These are phyloP conservation scores for Cucurbita maxima DNA, from an alignment of 306 rosid species.

Conservation along the genomic window DNA sequence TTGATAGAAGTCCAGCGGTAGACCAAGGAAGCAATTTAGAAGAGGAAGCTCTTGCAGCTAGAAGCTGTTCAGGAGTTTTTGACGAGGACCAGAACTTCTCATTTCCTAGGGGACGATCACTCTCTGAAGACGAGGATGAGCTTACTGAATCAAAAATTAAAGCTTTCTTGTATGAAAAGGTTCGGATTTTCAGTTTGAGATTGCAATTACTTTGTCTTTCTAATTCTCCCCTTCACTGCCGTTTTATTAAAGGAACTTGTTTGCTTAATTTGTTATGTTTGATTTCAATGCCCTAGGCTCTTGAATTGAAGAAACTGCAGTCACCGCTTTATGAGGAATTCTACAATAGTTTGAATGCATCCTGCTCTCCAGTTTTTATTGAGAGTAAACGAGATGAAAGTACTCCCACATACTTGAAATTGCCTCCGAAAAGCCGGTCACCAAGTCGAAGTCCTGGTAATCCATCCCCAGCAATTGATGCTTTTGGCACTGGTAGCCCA, in stretches of 20 bases:
- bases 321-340: conserved; percentile 92
- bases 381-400: conserved; percentile 45
- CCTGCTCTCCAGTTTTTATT: conserved; percentile 46
- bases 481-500: conserved; percentile 46
- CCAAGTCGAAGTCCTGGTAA: conserved; percentile 49
- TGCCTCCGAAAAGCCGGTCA: conserved; percentile 96
- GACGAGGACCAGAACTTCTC: conserved; percentile 46
- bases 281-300: conserved; percentile 43
- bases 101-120: conserved; percentile 48
- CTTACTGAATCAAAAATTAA: conserved; percentile 84
- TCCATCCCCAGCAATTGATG: conserved; percentile 48
- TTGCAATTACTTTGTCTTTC: not conserved
- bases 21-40: conserved; percentile 17
- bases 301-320: conserved; percentile 86
- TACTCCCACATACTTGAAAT: conserved; percentile 55
- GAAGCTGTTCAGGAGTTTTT: conserved; percentile 23
- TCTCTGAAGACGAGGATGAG: conserved; percentile 84
- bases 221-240: not conserved
- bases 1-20: conserved; percentile 37
- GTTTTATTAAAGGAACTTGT: not conserved
- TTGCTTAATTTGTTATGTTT: not conserved
- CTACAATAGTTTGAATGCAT: conserved; percentile 62
- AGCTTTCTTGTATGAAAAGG: conserved; percentile 95
- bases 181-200: conserved; percentile 18
- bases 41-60: conserved; percentile 17